These are phyloP conservation scores for Capsicum baccatum DNA, from an alignment of 257 asterid genomes.

Conservation along the genomic window DNA sequence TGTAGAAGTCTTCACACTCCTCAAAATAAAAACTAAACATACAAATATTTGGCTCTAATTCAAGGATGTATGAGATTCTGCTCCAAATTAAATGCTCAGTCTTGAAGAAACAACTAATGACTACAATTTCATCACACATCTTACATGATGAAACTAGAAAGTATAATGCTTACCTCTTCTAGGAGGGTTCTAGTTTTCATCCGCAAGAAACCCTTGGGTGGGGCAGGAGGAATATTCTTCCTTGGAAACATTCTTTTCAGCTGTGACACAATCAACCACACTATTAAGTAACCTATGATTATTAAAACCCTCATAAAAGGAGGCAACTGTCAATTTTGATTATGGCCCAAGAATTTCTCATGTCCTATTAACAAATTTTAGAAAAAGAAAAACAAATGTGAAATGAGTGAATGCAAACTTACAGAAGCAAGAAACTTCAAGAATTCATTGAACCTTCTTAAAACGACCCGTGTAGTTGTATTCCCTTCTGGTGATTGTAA, in stretches of 20 bases:
- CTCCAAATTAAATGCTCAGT: not conserved
- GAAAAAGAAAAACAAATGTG: slow-evolving; percentile 4
- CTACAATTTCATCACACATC: slow-evolving; percentile 14
- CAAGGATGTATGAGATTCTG: not conserved
- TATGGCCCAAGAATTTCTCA: slow-evolving; percentile 25
- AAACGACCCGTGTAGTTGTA: slow-evolving; percentile 77
- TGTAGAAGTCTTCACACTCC: not conserved
- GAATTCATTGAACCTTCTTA: slow-evolving; percentile 95
- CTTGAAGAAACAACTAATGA: not conserved
- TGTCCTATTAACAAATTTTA: not conserved
- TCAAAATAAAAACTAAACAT: not conserved
- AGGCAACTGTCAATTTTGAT: slow-evolving; percentile 32
- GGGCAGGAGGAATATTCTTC: slow-evolving; percentile 79
- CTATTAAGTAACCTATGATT: slow-evolving; percentile 24
- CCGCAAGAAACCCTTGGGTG: slow-evolving; percentile 86
- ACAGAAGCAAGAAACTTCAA: slow-evolving; percentile 89
- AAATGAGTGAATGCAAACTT: slow-evolving; percentile 46
- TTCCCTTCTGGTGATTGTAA: slow-evolving; percentile 89
- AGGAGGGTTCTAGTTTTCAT: slow-evolving; percentile 84
- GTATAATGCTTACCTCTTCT: slow-evolving; percentile 72
- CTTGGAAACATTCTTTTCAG: slow-evolving; percentile 75
- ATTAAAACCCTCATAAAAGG: slow-evolving; percentile 27
- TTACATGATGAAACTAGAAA: not conserved
- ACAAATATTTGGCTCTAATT: slow-evolving; percentile 4
- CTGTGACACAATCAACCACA: slow-evolving; percentile 52